Percentiles rank a stretch among this genome's conserved stretches.
phyloP scores from a whole-genome alignment of 2,329 filamentous ascomycete species.

The Fusarium albosuccineum region DNA sequence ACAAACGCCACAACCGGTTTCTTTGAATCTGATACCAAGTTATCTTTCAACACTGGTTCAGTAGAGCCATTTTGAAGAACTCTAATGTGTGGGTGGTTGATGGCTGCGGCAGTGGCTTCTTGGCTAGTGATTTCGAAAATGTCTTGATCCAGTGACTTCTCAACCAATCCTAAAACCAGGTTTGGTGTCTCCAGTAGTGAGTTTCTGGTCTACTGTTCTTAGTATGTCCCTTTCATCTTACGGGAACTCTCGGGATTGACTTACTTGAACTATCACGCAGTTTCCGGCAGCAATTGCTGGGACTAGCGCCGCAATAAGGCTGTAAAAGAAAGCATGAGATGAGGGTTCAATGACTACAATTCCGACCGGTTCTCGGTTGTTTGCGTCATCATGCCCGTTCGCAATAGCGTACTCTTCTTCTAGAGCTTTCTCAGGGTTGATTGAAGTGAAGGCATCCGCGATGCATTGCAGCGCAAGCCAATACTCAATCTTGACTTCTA shows the following conservation, averaged over 20 bases:
- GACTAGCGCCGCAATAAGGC: conserved; percentile 27
- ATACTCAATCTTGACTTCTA: conserved; percentile 40
- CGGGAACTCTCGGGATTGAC: neutral
- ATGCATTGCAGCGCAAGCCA: conserved; percentile 39
- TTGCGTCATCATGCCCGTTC: conserved; percentile 22
- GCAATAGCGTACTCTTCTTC: conserved; percentile 35
- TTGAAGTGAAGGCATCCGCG: conserved; percentile 22
- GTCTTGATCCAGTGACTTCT: conserved; percentile 24
- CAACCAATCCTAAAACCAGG: conserved; percentile 9
- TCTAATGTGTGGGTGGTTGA: conserved; percentile 18
- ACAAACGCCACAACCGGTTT: conserved; percentile 31
- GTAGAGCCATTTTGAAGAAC: conserved; percentile 22
- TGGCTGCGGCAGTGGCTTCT: neutral
- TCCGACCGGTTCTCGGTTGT: conserved; percentile 26
- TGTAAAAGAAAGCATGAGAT: conserved; percentile 37
- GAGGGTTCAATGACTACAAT: conserved; percentile 38
- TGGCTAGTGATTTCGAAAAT: conserved; percentile 16
- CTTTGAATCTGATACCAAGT: conserved; percentile 22
- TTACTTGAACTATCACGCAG: conserved; percentile 35
- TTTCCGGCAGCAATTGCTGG: conserved; percentile 34
- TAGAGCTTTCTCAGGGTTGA: conserved; percentile 25
- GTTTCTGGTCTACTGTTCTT: neutral
- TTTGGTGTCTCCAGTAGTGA: conserved; percentile 20
- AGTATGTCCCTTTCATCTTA: neutral
- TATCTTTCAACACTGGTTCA: neutral